Conservation (phyloP, 2,329 filamentous ascomycete species). For the Phoma sp. region DNA sequence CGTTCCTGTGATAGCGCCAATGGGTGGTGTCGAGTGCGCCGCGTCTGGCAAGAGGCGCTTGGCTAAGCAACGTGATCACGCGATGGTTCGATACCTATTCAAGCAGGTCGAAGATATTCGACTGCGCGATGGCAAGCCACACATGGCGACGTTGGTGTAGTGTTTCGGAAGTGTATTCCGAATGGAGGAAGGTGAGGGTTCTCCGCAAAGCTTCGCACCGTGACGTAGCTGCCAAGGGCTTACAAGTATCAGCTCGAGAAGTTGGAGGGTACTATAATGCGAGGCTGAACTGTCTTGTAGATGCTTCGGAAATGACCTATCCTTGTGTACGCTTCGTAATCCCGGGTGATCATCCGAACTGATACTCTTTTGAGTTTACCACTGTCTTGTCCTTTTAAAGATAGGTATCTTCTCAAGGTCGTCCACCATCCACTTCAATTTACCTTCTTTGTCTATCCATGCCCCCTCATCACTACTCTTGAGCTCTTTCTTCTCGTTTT, state of each 20-base stretch:
- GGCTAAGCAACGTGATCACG: background rate
- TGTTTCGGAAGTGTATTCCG: background rate
- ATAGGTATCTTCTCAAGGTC: slow-evolving; percentile 44
- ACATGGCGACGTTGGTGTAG: background rate
- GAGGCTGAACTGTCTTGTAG: too few relatives aligned
- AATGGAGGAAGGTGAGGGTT: slow-evolving; percentile 1
- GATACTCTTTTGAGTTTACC: too few relatives aligned
- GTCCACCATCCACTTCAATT: slow-evolving; percentile 40
- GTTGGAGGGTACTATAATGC: background rate
- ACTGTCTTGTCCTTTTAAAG: slow-evolving; percentile 40
- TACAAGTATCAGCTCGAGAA: background rate
- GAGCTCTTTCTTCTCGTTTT: slow-evolving; percentile 40
- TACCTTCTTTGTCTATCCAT: slow-evolving; percentile 42
- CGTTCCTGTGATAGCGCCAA: slow-evolving; percentile 8
- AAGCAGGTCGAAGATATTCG: background rate
- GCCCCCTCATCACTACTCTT: slow-evolving; percentile 43
- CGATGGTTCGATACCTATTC: slow-evolving; percentile 5
- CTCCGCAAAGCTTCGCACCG: slow-evolving; percentile 1
- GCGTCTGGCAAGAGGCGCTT: slow-evolving; percentile 2
- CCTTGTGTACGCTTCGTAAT: too few relatives aligned
- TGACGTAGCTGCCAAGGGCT: slow-evolving; percentile 9
- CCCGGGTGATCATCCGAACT: too few relatives aligned
- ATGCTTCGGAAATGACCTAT: too few relatives aligned
- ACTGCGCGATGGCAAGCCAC: background rate
- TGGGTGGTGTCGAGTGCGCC: slow-evolving; percentile 1